A percentile compares a stretch with the other conserved stretches of the same genome.
Evolutionary conservation across 2,329 filamentous ascomycete species (phyloP).

Genomic region (Hymenoscyphus repandus): DNA sequence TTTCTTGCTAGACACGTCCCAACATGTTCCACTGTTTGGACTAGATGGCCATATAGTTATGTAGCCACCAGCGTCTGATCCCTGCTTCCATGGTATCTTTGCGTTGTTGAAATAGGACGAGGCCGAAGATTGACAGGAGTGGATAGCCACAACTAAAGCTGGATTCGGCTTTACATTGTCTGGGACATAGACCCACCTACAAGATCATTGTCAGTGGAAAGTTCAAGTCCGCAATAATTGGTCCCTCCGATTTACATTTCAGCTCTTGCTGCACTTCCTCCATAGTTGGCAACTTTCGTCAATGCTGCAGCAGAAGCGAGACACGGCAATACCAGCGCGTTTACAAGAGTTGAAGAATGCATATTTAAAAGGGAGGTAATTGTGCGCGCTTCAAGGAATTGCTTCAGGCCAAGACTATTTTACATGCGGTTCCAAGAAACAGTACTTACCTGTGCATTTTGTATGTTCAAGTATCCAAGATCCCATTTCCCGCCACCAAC

Average conservation of each 20-base stretch:
- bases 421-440: not conserved
- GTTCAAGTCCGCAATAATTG: not conserved
- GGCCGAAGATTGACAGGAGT: slow-evolving; percentile 37
- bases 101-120: slow-evolving; percentile 24
- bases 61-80: slow-evolving; percentile 49
- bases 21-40: slow-evolving; percentile 48
- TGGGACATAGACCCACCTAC: slow-evolving; percentile 21
- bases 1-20: slow-evolving; percentile 49
- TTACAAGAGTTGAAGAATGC: slow-evolving; percentile 8
- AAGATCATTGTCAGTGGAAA: not conserved
- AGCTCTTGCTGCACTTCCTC: slow-evolving; percentile 18
- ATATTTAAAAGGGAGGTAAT: not conserved
- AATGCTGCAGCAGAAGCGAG: slow-evolving; percentile 10
- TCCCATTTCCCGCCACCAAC: not conserved
- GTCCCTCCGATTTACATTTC: slow-evolving; percentile 13
- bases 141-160: slow-evolving; percentile 21
- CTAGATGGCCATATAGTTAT: slow-evolving; percentile 54
- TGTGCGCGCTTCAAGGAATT: too few species aligned
- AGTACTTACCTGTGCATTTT: not conserved
- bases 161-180: slow-evolving; percentile 17
- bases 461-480: not conserved
- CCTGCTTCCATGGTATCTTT: slow-evolving; percentile 41
- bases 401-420: too few species aligned
- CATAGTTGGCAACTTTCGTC: slow-evolving; percentile 17
- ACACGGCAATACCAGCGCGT: not conserved